A percentile compares a stretch with the other conserved stretches of the same genome.
Conservation (phyloP, 2,329 filamentous ascomycete species). For the Hymenoscyphus fructigenus region DNA sequence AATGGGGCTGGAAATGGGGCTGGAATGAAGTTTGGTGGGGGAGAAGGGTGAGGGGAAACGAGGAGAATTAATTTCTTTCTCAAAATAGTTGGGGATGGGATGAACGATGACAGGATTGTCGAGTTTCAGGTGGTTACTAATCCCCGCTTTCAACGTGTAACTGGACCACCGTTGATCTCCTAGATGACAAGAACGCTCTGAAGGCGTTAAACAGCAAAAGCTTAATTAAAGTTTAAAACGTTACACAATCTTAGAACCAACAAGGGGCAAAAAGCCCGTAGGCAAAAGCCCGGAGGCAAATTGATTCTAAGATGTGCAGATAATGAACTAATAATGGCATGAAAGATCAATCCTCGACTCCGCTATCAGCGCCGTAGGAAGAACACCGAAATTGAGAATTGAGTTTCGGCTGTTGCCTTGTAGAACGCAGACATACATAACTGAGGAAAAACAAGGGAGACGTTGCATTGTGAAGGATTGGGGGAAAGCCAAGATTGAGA, state of each 20-base stretch:
- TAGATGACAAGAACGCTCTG: background rate
- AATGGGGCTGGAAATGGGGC: background rate
- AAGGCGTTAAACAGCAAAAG: background rate
- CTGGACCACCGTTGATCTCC: background rate
- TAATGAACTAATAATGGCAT: background rate
- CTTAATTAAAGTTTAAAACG: background rate
- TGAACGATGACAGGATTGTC: background rate
- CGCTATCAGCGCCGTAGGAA: background rate
- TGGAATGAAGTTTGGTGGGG: background rate
- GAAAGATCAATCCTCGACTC: background rate
- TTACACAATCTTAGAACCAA: background rate
- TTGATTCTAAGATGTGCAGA: background rate
- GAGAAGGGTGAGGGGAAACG: background rate
- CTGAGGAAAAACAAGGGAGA: background rate
- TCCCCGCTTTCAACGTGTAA: background rate
- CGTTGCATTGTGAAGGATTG: background rate
- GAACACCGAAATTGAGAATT: background rate
- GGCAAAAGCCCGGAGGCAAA: background rate
- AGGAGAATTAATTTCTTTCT: background rate
- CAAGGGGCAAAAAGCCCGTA: background rate
- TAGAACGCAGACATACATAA: background rate
- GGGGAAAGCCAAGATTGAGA: background rate
- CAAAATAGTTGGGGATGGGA: background rate
- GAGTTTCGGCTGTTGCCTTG: background rate
- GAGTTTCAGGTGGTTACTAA: background rate